Percentiles rank a stretch among this genome's conserved stretches.
These are phyloP conservation scores for Rhododendron mucronatum DNA, from an alignment of 148 eudicot species.

Conservation along the genomic window DNA sequence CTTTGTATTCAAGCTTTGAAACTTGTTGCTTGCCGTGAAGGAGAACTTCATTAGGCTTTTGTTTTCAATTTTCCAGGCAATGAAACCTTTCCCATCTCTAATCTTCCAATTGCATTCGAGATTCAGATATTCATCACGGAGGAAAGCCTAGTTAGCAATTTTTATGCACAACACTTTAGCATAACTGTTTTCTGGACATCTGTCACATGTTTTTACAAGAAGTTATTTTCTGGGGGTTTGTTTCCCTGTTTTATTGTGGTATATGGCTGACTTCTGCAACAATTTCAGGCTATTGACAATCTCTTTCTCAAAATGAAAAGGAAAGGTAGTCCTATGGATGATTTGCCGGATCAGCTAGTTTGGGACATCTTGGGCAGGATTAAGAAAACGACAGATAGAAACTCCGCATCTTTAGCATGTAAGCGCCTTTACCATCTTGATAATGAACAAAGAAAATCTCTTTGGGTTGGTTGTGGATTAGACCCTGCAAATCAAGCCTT, in stretches of 20 bases:
- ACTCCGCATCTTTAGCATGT: conserved; percentile 61
- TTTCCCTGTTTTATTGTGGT: background rate
- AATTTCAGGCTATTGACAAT: conserved; percentile 19
- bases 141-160: background rate
- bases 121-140: background rate
- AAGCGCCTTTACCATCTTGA: conserved; percentile 64
- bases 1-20: background rate
- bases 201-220: background rate
- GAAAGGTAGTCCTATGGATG: conserved; percentile 43
- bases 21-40: background rate
- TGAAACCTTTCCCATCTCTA: background rate
- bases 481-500: conserved; percentile 74
- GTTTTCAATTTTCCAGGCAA: background rate
- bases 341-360: conserved; percentile 61
- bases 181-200: background rate
- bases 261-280: background rate
- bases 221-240: background rate
- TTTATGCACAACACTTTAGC: background rate
- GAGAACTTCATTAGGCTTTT: background rate
- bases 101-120: background rate
- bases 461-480: conserved; percentile 84
- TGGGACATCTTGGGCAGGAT: conserved; percentile 64
- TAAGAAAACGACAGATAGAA: conserved; percentile 43
- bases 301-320: background rate
- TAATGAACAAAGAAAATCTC: conserved; percentile 54